Percentiles rank a stretch among this genome's conserved stretches.
phyloP scores from a whole-genome alignment of 257 asterid genomes.

The Jacaranda copaia region DNA sequence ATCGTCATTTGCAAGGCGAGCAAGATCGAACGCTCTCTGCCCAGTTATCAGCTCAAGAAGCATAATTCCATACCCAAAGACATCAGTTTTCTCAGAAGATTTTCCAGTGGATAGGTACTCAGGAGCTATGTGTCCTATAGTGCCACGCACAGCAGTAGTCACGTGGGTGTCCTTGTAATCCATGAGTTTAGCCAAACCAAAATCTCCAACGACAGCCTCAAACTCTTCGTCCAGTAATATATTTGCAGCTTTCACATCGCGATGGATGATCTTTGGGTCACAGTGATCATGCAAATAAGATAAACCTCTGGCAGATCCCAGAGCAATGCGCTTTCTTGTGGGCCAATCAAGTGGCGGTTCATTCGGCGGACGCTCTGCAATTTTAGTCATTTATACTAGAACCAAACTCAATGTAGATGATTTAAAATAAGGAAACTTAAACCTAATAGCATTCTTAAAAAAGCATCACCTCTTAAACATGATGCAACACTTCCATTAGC shows the following conservation, averaged over 20 bases:
- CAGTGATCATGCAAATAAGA: conserved; percentile 66
- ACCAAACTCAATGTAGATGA: not conserved
- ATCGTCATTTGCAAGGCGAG: conserved; percentile 66
- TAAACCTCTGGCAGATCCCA: conserved; percentile 65
- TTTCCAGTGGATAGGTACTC: conserved; percentile 68
- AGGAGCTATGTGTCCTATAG: conserved; percentile 68
- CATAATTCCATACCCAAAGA: conserved; percentile 67
- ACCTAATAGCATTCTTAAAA: not conserved
- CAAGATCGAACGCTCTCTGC: conserved; percentile 64
- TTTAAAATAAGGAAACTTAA: not conserved
- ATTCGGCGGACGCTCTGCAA: conserved; percentile 57
- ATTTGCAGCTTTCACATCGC: conserved; percentile 69
- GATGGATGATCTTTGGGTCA: conserved; percentile 66
- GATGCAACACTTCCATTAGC: conserved; percentile 73
- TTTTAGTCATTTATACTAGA: conserved; percentile 1
- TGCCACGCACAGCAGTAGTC: conserved; percentile 71
- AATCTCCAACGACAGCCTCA: conserved; percentile 70
- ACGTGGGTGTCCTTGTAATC: conserved; percentile 66
- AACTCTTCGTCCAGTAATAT: conserved; percentile 64
- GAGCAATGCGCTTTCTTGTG: conserved; percentile 57
- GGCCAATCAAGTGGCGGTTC: conserved; percentile 65
- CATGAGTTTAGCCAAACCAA: conserved; percentile 69
- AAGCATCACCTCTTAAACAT: conserved; percentile 57
- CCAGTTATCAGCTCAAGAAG: conserved; percentile 69
- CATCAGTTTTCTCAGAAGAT: conserved; percentile 68